These are phyloP conservation scores for Penicillium corylophilum DNA, from an alignment of 2,329 filamentous ascomycete species.

Conservation along the genomic window DNA sequence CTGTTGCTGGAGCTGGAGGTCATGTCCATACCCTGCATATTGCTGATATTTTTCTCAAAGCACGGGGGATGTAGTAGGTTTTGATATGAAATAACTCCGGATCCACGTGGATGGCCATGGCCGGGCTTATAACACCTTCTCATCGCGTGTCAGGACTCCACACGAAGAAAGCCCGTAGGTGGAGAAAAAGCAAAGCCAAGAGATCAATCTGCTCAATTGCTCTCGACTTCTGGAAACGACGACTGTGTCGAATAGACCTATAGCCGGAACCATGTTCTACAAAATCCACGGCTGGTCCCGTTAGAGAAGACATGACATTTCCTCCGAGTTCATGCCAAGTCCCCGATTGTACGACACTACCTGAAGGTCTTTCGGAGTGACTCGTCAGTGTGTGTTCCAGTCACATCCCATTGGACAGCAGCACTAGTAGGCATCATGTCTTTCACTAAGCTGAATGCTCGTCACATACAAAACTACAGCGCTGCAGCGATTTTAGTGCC, in stretches of 20 bases:
- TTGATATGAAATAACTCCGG: neutral
- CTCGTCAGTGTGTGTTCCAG: neutral
- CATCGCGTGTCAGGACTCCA: neutral
- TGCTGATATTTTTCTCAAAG: neutral
- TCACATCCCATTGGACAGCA: neutral
- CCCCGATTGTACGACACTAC: neutral
- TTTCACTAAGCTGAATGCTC: conserved; percentile 12
- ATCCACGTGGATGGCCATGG: neutral
- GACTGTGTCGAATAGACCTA: neutral
- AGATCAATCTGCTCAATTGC: conserved; percentile 21
- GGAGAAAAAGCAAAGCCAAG: conserved; percentile 4
- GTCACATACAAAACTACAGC: conserved; percentile 50
- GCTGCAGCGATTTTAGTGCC: conserved; percentile 42
- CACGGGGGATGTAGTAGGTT: neutral
- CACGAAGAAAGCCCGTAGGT: neutral
- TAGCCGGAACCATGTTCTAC: neutral
- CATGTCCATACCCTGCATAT: conserved; percentile 21
- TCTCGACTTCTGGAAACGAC: conserved; percentile 3
- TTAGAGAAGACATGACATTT: neutral
- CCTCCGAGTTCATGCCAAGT: neutral
- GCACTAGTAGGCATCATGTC: conserved; percentile 6
- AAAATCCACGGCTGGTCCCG: neutral
- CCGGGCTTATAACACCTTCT: conserved; percentile 5
- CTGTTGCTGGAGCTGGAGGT: conserved; percentile 12
- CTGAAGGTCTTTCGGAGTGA: neutral